phyloP scores from a whole-genome alignment of 495 filamentous ascomycete species.

The Penicillium macrosclerotiorum region DNA sequence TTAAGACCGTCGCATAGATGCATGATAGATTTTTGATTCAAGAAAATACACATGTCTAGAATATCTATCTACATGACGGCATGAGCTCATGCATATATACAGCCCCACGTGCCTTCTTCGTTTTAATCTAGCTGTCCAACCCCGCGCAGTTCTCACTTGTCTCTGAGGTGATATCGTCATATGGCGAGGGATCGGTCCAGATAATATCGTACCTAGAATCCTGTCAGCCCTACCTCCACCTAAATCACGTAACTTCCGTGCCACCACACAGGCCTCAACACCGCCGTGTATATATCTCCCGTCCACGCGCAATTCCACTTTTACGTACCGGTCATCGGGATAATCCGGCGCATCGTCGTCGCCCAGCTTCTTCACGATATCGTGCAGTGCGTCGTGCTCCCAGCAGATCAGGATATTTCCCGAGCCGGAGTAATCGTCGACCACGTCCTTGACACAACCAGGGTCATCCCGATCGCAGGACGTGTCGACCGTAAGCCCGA shows the following conservation, averaged over 20 bases:
- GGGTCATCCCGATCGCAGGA: constrained; percentile 49
- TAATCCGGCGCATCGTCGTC: constrained; percentile 36
- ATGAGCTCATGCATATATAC: neutral
- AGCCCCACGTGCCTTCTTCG: neutral
- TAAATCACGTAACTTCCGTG: no score
- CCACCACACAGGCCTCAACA: neutral
- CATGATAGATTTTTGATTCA: no score
- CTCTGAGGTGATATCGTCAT: constrained; percentile 11
- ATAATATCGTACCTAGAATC: constrained; percentile 22
- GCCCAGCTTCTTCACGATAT: constrained; percentile 45
- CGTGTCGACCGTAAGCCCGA: constrained; percentile 50
- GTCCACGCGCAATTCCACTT: no score
- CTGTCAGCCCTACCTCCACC: constrained; percentile 1
- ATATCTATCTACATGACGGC: neutral
- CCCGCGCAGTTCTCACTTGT: constrained; percentile 25
- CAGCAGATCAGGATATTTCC: constrained; percentile 60
- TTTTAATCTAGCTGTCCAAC: constrained; percentile 18
- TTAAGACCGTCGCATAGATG: no score
- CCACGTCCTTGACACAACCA: constrained; percentile 43
- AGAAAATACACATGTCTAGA: no score
- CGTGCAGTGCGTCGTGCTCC: constrained; percentile 50
- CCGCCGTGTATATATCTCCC: neutral
- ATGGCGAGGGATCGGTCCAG: constrained; percentile 29
- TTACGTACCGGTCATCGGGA: constrained; percentile 35
- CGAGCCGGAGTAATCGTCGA: constrained; percentile 40